These are phyloP conservation scores for Colletotrichum simmondsii DNA, from an alignment of 2,329 filamentous ascomycete species.

Conservation along the genomic window DNA sequence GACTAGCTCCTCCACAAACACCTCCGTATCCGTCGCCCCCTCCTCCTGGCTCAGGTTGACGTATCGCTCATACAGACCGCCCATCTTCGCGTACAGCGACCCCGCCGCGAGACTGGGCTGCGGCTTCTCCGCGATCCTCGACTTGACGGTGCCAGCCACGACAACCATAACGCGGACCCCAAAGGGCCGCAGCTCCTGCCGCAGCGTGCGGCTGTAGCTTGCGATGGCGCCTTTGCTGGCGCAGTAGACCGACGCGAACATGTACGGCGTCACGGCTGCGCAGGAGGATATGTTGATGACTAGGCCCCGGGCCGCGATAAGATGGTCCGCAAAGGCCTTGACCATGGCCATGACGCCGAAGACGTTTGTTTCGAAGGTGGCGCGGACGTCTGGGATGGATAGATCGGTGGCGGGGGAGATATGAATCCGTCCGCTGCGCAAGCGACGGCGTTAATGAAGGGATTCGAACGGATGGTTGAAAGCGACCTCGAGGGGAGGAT, in stretches of 20 bases:
- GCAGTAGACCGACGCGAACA: conserved; percentile 64
- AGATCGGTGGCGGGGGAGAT: neutral
- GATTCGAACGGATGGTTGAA: neutral
- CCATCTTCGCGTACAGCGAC: conserved; percentile 59
- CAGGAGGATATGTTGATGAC: no score
- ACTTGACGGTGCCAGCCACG: conserved; percentile 63
- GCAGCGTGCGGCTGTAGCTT: conserved; percentile 62
- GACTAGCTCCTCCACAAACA: conserved; percentile 55
- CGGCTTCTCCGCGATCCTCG: conserved; percentile 56
- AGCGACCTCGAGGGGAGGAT: neutral
- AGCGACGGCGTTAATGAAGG: neutral
- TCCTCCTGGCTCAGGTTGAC: conserved; percentile 60
- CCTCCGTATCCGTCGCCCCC: conserved; percentile 54
- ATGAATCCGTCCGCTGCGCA: neutral
- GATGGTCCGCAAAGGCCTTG: no score
- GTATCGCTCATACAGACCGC: conserved; percentile 56
- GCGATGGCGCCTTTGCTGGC: conserved; percentile 65
- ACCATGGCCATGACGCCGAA: no score
- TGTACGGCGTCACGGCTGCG: conserved; percentile 51
- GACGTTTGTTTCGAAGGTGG: neutral
- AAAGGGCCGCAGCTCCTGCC: conserved; percentile 63
- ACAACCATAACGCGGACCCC: conserved; percentile 66
- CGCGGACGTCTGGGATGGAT: neutral
- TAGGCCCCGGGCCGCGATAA: no score
- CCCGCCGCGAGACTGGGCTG: conserved; percentile 52